Evolutionary conservation across 495 filamentous ascomycete species (phyloP), one percentile per base, ranked within the genome.

Genomic region (Penicillium daleae): DNA sequence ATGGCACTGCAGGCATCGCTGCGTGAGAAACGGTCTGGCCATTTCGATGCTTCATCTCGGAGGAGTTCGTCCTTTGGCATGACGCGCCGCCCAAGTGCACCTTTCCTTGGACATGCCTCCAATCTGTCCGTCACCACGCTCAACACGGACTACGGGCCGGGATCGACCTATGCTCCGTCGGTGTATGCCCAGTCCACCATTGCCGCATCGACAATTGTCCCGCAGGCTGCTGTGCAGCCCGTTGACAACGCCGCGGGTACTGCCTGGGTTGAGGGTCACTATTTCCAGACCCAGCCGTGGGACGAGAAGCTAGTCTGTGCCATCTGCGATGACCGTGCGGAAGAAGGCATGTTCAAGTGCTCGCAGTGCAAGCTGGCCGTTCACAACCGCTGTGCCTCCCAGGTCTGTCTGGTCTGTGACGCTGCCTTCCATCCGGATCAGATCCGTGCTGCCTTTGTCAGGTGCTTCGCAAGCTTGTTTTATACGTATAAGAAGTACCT

Each of bases 201-300:
- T n/a, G 95, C 95, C 32, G 95, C 95, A n/a, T 97, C 92, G 15
- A 99, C 95, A 0, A 89, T 99, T 68, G 97, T 99, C 86, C 94
- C 95, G 13, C 92, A 92, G 71, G 86, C 96, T 77, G 80, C 92
- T 51, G 80, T 91, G 64, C 92, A 96, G 70, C 92, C 91, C 3
- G 90, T 97, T 8, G 81, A 85, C 37, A 96, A 97, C 68, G 91
- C 90, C 3, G 92, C 96, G 39, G 93, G 87, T 33, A 92, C 86
- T 4, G 87, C 89, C 61, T 98, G 94, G 95, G 87, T 92, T 4
- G 95, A 99, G 76, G 95, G 95, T 0, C 95, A 99, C 79, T 96
- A 90, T 73, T 85, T 99, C 72, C 86, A 90, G 65, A 90, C 87
- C 78, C 83, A 84, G 53, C 71, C 81, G 1, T 84, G 86, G 60